Conservation (phyloP, 2,329 filamentous ascomycete genomes). For the Cordyceps cicadae region DNA sequence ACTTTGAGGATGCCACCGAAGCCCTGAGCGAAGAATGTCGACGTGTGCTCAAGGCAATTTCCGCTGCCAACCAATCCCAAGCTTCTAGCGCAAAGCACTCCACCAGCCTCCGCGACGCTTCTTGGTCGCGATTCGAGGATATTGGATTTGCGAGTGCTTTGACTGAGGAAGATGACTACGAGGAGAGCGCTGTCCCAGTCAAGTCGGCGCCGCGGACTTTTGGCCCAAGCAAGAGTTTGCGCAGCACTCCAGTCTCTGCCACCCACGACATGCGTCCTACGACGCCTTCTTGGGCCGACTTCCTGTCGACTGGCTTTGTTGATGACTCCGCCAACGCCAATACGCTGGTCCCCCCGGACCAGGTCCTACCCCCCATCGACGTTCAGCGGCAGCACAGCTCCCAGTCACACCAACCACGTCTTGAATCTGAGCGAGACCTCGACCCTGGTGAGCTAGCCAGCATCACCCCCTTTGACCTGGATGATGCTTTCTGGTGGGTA, state of each 20-base stretch:
- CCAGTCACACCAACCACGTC: slow-evolving; percentile 67
- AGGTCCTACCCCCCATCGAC: slow-evolving; percentile 79
- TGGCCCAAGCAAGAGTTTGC: slow-evolving; percentile 7
- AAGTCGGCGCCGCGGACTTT: slow-evolving; percentile 25
- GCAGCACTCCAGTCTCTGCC: slow-evolving; percentile 51
- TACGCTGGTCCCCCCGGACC: slow-evolving; percentile 80
- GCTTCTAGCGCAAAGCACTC: slow-evolving; percentile 62
- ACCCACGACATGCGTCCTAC: slow-evolving; percentile 71
- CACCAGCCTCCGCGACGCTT: slow-evolving; percentile 70
- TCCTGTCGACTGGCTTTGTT: slow-evolving; percentile 85
- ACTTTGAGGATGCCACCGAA: slow-evolving; percentile 79
- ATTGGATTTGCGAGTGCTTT: slow-evolving; percentile 76
- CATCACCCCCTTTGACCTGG: slow-evolving; percentile 75
- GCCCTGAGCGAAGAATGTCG: slow-evolving; percentile 90
- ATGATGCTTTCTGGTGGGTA: slow-evolving; percentile 99
- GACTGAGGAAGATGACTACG: slow-evolving; percentile 62
- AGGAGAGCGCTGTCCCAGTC: slow-evolving; percentile 38
- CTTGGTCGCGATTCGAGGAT: slow-evolving; percentile 95
- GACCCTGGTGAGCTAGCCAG: slow-evolving; percentile 93
- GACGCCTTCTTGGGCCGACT: slow-evolving; percentile 97
- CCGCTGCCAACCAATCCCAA: slow-evolving; percentile 78
- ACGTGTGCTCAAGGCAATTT: slow-evolving; percentile 81
- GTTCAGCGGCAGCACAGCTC: slow-evolving; percentile 73
- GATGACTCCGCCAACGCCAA: slow-evolving; percentile 62
- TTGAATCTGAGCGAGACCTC: slow-evolving; percentile 60